Base-by-base conservation (phyloP, 2,329 filamentous ascomycete species). In the Pseudopyrenochaeta lycopersici region DNA sequence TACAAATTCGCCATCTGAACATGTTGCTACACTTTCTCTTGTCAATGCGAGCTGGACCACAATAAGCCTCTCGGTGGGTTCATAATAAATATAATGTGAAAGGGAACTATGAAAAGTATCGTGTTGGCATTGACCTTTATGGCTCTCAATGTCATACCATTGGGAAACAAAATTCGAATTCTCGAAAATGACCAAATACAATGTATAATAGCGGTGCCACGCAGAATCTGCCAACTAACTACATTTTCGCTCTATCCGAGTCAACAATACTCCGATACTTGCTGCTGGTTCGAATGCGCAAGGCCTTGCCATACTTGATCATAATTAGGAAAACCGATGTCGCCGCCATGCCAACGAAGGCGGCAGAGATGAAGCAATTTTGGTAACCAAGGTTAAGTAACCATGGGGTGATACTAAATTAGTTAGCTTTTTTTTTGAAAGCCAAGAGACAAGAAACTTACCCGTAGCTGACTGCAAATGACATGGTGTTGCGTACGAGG, bases 401-500 rank as follows among this genome's bases (percentile, higher is more conserved):
- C 78, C 79, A 81, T 1, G 78, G 78, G 3, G 78, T 80, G 51
- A 80, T 72, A 7, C 63, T 62, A 20, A 5, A 12, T 15, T 4
- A 2, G 14, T 59, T 38, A 61, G 53, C 27, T 15, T 1, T 11
- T 17, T 18, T 23, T 17, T 15, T 29, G 40, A 40, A 18, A n/a
- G n/a, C n/a, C 1, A 11, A 1, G 21, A n/a, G 35, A 42, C 32
- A 27, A 44, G 66, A 23, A 2, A 54, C 58, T 45, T 48, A 62
- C 27, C 82, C 82, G 63, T 86, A 85, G 23, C 76, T 75, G 27
- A 83, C 75, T 5, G 79, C 80, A 60, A 82, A 82, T 21, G 71
- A 76, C 78, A 82, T 81, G 1, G 79, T 82, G 54, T 83, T 83
- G 9, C 81, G 68, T 11, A 80, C 70, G 1, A 83, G 57, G 31